Base-by-base conservation (phyloP, 2,329 filamentous ascomycete species). In the Didymella sp. region DNA sequence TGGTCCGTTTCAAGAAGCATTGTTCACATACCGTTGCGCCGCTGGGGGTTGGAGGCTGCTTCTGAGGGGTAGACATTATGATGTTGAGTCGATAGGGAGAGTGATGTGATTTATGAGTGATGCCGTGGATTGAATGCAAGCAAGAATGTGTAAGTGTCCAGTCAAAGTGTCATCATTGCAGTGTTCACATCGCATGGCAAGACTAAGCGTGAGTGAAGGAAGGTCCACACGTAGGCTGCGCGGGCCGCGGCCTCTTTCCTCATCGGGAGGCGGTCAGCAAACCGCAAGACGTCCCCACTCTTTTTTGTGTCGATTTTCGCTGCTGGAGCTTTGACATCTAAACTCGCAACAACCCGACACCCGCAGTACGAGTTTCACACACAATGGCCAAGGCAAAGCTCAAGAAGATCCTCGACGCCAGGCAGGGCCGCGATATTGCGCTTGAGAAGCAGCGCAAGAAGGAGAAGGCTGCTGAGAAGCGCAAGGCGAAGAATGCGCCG, bases 371-470 rank as follows among this genome's bases (percentile, higher is more conserved):
- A 48, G 30, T 3, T 45, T 11, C 17, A 45, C 15, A 25, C 59
- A 48, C 42, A 63, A 82, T 83, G 72, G 72, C 66, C 43, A 73
- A 72, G 53, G 82, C 81, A 61, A 87, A 86, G 71, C 76, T 88
- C 43, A 81, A 86, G 57, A 75, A 80, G 41, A 84, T 85, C 43
- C 81, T 88, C 21, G 83, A 87, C 63, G 79, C 81, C 50, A 77
- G 85, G 56, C 82, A 84, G 70, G 85, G 85, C 27, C 79, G 84
- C 44, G 89, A 95, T 66, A 89, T 90, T 60, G 88, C 89, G 62
- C 83, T 91, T 50, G 90, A 94, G 76, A 87, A 90, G 76, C 89
- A 94, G 74, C 86, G 87, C 73, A 90, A 89, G 79, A 80, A 88
- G 62, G 76, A 79, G 73, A 86, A 85, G 69, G 79, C 78, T 64